A percentile compares a stretch with the other conserved stretches of the same genome.
phyloP scores from a whole-genome alignment of 176 grass and related monocot species.

The Luzula sylvatica region DNA sequence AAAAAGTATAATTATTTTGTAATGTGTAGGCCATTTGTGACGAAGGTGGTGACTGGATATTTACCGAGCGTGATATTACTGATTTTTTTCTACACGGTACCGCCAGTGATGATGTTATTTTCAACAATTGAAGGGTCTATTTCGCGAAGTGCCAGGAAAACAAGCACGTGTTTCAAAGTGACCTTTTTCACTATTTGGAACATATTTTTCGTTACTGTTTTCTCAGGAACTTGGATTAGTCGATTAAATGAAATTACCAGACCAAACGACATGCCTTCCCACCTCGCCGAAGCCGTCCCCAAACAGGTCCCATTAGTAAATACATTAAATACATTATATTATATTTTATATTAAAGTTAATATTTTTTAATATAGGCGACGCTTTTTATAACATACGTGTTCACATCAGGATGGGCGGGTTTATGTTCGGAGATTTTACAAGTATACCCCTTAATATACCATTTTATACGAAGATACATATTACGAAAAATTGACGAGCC shows the following conservation, averaged over 20 bases:
- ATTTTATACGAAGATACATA: slow-evolving; percentile 51
- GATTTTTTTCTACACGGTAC: slow-evolving; percentile 68
- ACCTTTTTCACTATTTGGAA: slow-evolving; percentile 82
- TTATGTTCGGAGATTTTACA: slow-evolving; percentile 89
- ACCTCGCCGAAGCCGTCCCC: slow-evolving; percentile 77
- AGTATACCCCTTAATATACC: slow-evolving; percentile 51
- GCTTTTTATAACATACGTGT: slow-evolving; percentile 94
- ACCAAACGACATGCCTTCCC: slow-evolving; percentile 64
- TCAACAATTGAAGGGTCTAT: slow-evolving; percentile 73
- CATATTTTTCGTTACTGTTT: slow-evolving; percentile 88
- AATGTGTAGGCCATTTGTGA: slow-evolving; percentile 42
- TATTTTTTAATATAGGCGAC: slow-evolving; percentile 39
- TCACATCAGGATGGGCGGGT: slow-evolving; percentile 82
- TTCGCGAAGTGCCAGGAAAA: slow-evolving; percentile 79
- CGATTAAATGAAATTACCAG: slow-evolving; percentile 57
- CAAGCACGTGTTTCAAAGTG: slow-evolving; percentile 74
- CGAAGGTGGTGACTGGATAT: slow-evolving; percentile 68
- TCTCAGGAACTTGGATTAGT: slow-evolving; percentile 68
- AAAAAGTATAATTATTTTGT: background rate
- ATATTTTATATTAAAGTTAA: too few relatives aligned
- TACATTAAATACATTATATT: too few relatives aligned
- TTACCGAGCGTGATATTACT: slow-evolving; percentile 80
- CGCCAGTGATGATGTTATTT: slow-evolving; percentile 85
- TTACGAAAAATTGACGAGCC: slow-evolving; percentile 27
- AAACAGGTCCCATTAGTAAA: slow-evolving; percentile 48